Evolutionary conservation across 2,329 filamentous ascomycete genomes (phyloP), one percentile per base, ranked within the genome.

Genomic region (Macrophomina phaseolina): DNA sequence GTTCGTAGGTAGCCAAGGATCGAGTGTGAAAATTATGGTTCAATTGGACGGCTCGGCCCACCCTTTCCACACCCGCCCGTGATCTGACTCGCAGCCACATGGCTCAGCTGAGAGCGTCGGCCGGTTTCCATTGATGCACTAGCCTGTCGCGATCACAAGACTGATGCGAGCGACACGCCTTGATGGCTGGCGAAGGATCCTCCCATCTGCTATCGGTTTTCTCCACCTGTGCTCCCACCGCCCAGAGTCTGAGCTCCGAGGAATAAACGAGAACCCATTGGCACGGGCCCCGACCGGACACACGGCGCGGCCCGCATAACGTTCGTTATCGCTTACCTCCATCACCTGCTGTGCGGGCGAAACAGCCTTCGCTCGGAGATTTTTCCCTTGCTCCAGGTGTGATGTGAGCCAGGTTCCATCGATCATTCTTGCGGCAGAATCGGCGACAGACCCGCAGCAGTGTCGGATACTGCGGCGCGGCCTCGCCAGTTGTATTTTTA

Each of bases 1-100:
- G 55, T 66, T 65, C n/a, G 53, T 58, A 56, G 63, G 63, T 38
- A 56, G 63, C 42, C 42, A 49, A 49, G 63, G 52, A 58, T 30
- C 23, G 45, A 53, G 58, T n/a, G 63, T 65, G 52, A 49, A 65
- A 65, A 58, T 18, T 49, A 49, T 4, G 45, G 18, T 36, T 62
- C 6, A 38, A 49, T 62, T 38, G 9, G 14, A 62, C 16, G 58
- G n/a, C 18, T 6, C 32, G 42, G 32, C 32, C n/a, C 58, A 36
- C 14, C 3, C 11, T 32, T 48, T n/a, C 52, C 52, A n/a, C 34
- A 11, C 11, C 45, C 58, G 38, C 30, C 32, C 18, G 32, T 62
- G 42, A 49, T 18, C n/a, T 38, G n/a, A 62, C 46, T 38, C 23
- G 40, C 6, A 9, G 12, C 18, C 23, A n/a, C n/a, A 51, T 11